Conservation (phyloP, 2,329 filamentous ascomycete species). For the Pseudogymnoascus verrucosus region DNA sequence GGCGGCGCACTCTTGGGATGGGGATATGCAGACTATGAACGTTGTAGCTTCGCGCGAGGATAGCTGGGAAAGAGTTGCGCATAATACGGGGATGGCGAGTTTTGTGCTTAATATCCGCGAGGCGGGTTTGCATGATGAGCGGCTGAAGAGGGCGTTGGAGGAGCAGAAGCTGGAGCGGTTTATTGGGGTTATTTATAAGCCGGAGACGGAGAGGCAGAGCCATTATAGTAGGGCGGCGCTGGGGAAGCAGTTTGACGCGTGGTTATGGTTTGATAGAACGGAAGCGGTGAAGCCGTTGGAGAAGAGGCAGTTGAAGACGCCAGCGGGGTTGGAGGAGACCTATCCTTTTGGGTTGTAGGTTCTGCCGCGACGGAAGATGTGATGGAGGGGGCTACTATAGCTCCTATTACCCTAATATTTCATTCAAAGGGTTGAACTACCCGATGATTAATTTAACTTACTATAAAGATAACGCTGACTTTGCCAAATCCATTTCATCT, state of each 20-base stretch:
- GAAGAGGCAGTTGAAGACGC: slow-evolving; percentile 6
- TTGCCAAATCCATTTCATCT: background rate
- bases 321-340: slow-evolving; percentile 5
- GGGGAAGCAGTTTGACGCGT: slow-evolving; percentile 9
- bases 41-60: slow-evolving; percentile 37
- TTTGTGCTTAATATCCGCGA: slow-evolving; percentile 41
- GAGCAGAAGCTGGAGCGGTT: slow-evolving; percentile 40
- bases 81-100: slow-evolving; percentile 35
- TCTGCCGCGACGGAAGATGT: background rate
- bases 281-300: slow-evolving; percentile 1
- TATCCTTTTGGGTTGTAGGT: slow-evolving; percentile 9
- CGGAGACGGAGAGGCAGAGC: slow-evolving; percentile 10
- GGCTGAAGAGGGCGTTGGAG: slow-evolving; percentile 30
- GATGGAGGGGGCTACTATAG: background rate
- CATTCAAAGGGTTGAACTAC: too few relatives aligned
- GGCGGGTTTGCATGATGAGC: slow-evolving; percentile 25
- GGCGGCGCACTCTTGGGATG: slow-evolving; percentile 43
- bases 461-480: too few relatives aligned
- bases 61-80: slow-evolving; percentile 42
- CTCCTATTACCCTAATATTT: background rate
- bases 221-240: slow-evolving; percentile 7
- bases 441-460: too few relatives aligned
- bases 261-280: slow-evolving; percentile 1
- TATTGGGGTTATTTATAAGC: slow-evolving; percentile 44
- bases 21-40: slow-evolving; percentile 41